phyloP scores from a whole-genome alignment of 768 basidiomycete species.

The Hygrocybe coccinea region DNA sequence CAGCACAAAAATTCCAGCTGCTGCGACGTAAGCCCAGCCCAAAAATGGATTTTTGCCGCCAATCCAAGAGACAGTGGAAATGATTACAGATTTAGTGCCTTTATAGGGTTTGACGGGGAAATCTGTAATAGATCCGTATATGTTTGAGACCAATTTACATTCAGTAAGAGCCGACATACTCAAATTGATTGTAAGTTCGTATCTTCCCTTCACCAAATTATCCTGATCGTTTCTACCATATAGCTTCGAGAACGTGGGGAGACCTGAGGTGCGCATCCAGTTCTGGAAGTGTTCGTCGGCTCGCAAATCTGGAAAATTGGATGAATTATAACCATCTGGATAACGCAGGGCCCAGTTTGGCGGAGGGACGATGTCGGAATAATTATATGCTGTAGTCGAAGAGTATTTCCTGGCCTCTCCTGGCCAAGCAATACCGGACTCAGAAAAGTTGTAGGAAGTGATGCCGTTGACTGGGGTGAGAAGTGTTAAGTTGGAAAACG shows the following conservation, averaged over 20 bases:
- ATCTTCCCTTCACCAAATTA: conserved; percentile 64
- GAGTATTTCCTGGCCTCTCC: conserved; percentile 91
- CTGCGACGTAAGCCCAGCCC: conserved; percentile 95
- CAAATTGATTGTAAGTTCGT: conserved; percentile 69
- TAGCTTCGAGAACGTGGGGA: conserved; percentile 95
- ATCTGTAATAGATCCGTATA: conserved; percentile 46
- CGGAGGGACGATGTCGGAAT: conserved; percentile 77
- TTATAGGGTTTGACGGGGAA: conserved; percentile 88
- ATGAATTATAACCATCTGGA: conserved; percentile 66
- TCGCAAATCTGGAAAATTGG: conserved; percentile 67
- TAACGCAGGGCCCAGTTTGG: conserved; percentile 83
- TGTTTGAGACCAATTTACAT: conserved; percentile 12
- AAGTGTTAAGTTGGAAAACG: conserved; percentile 61
- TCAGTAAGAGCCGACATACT: conserved; percentile 51
- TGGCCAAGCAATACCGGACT: conserved; percentile 88
- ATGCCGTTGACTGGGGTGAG: conserved; percentile 45
- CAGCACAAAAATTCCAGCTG: conserved; percentile 80
- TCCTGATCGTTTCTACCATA: conserved; percentile 87
- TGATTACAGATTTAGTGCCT: conserved; percentile 94
- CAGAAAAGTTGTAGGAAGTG: conserved; percentile 67
- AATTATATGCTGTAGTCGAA: conserved; percentile 48
- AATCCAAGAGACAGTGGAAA: conserved; percentile 97
- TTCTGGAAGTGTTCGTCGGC: conserved; percentile 93
- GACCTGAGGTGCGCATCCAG: conserved; percentile 98
- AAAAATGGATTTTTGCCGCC: conserved; percentile 98